A percentile compares a stretch with the other conserved stretches of the same genome.
phyloP scores from a whole-genome alignment of 805 yeast species.

The Saccharomyces eubayanus region DNA sequence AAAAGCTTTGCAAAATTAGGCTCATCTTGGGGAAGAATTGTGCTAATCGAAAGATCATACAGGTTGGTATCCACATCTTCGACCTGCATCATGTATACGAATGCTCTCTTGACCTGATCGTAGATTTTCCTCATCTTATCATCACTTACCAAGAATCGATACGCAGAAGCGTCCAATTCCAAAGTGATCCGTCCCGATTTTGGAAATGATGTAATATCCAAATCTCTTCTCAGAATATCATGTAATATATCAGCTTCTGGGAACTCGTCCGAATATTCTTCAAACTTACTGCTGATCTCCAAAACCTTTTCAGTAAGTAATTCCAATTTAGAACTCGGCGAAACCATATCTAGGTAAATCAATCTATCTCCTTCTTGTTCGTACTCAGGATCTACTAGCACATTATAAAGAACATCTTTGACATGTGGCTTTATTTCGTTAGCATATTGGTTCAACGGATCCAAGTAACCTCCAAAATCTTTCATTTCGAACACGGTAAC shows the following conservation, averaged over 20 bases:
- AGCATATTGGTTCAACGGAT: constrained; percentile 30
- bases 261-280: constrained; percentile 35
- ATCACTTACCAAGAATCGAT: constrained; percentile 40
- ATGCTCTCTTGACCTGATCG: constrained; percentile 72
- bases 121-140: constrained; percentile 51
- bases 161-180: constrained; percentile 49
- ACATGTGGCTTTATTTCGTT: constrained; percentile 25
- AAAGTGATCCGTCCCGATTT: constrained; percentile 32
- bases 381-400: constrained; percentile 25
- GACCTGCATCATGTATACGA: constrained; percentile 74
- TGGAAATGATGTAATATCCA: constrained; percentile 36
- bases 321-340: constrained; percentile 16
- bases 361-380: constrained; percentile 24
- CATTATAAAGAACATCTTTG: constrained; percentile 17
- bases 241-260: constrained; percentile 51
- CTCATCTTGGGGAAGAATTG: constrained; percentile 51
- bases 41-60: constrained; percentile 38
- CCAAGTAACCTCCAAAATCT: constrained; percentile 23
- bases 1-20: constrained; percentile 49
- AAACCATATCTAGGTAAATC: constrained; percentile 27
- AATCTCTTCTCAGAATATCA: constrained; percentile 34
- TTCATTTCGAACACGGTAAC: constrained; percentile 22
- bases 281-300: constrained; percentile 38
- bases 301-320: constrained; percentile 28
- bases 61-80: constrained; percentile 61